Evolutionary conservation across 305 asterid species (phyloP).

Genomic region (Striga hermonthica): DNA sequence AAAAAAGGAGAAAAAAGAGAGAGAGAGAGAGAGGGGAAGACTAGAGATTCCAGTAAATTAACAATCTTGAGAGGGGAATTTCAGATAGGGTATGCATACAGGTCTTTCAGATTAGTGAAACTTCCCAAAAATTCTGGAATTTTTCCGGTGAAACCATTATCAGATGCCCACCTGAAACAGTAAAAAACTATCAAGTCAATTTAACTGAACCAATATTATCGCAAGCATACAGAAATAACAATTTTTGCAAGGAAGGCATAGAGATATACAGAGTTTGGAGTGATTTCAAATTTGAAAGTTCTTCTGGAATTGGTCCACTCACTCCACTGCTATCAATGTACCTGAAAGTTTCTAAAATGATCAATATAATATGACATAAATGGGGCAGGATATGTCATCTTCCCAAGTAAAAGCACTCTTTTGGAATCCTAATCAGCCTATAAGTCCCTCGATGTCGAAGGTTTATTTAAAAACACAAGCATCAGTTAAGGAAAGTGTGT

Average conservation of each 20-base stretch:
- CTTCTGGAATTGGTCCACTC: conserved; percentile 58
- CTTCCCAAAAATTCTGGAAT: conserved; percentile 55
- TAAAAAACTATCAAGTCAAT: conserved; percentile 8
- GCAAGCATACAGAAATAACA: not conserved
- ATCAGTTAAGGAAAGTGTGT: conserved; percentile 8
- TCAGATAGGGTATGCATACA: conserved; percentile 40
- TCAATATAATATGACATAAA: not conserved
- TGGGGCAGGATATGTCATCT: conserved; percentile 3
- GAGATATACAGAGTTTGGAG: conserved; percentile 44
- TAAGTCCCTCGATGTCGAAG: not conserved
- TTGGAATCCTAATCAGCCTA: not conserved
- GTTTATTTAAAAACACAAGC: not conserved
- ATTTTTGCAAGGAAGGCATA: conserved; percentile 23
- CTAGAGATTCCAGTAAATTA: conserved; percentile 1
- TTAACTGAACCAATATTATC: conserved; percentile 7
- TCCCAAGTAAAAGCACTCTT: conserved; percentile 10
- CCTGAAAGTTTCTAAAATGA: conserved; percentile 35
- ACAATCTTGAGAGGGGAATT: not conserved
- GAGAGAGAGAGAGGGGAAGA: not conserved
- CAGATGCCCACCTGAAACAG: conserved; percentile 67
- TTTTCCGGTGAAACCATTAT: conserved; percentile 55
- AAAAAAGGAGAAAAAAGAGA: not conserved
- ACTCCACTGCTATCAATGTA: conserved; percentile 70
- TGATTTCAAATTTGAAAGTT: conserved; percentile 49
- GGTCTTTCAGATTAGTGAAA: conserved; percentile 42